Evolutionary conservation across 805 yeast genomes (phyloP).

Genomic region (Starmera caribaea): DNA sequence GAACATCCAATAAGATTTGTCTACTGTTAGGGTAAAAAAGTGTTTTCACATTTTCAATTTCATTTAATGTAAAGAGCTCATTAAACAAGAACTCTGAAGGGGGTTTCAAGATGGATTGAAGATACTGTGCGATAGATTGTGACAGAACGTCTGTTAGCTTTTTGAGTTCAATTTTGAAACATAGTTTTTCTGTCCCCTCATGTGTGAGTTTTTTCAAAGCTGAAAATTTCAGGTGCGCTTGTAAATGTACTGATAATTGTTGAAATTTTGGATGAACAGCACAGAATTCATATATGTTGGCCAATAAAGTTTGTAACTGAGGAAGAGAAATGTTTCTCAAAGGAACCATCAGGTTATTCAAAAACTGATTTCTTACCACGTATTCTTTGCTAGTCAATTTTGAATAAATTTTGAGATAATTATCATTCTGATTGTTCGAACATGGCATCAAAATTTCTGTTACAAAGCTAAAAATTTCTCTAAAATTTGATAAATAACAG

Average conservation of each 20-base stretch:
- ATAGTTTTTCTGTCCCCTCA: slow-evolving; percentile 6
- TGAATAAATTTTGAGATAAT: slow-evolving; percentile 13
- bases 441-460: slow-evolving; percentile 9
- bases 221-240: neutral
- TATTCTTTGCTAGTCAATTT: slow-evolving; percentile 15
- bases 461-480: slow-evolving; percentile 9
- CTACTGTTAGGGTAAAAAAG: slow-evolving; percentile 37
- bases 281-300: slow-evolving; percentile 5
- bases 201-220: neutral
- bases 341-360: slow-evolving; percentile 13
- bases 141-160: slow-evolving; percentile 10
- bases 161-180: slow-evolving; percentile 14
- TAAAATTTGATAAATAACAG: slow-evolving; percentile 9
- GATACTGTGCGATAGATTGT: slow-evolving; percentile 8
- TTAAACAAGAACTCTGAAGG: slow-evolving; percentile 21
- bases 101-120: slow-evolving; percentile 7
- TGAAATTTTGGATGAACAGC: slow-evolving; percentile 3
- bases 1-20: slow-evolving; percentile 27
- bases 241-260: neutral
- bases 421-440: slow-evolving; percentile 5
- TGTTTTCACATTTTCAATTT: slow-evolving; percentile 19
- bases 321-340: slow-evolving; percentile 5
- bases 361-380: slow-evolving; percentile 13
- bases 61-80: slow-evolving; percentile 34
- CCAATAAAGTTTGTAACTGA: slow-evolving; percentile 4